Base-by-base conservation (phyloP, 192 early-diverging fungal genomes). In the Podila minutissima region DNA sequence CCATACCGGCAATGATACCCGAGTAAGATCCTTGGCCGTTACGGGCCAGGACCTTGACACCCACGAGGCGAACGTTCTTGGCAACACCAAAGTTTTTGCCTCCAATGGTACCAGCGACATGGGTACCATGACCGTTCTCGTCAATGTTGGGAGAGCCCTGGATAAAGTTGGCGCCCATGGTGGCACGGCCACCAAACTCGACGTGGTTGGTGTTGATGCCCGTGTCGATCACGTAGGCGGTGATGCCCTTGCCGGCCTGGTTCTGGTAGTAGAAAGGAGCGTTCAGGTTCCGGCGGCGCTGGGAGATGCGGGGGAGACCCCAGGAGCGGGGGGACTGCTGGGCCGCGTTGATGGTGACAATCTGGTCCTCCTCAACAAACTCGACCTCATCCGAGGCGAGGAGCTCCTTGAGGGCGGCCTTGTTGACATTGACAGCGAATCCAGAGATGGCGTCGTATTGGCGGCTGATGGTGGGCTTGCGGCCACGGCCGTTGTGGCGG, bases 251-350 rank as follows among this genome's bases (percentile, higher is more conserved):
- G 20, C 85, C 76, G 12, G 60, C 66, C n/a, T 41, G 26, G n/a
- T 65, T 59, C 5, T 33, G 41, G 58, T 72, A 77, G 32, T 58
- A 22, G 58, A 77, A 77, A 37, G 28, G 29, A 29, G 62, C 86
- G 33, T 77, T 32, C 13, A 85, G 62, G 46, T 89, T 88, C 4
- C 86, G 82, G 35, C 78, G 59, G 20, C 66, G 35, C 72, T 84
- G 67, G 50, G 93, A 92, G 63, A 94, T 87, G 68, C 94, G 92
- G 61, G 91, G 86, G 32, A 96, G 76, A 46, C 93, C 93, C 95
- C 95, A 96, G 22, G 94, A 94, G 22, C 93, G 92, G 82, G 94
- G 95, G 20, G 61, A 26, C 7, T 48, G 28, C 26, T 69, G 74
- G 31, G 67, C 24, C 5, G 48, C 57, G 57, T 66, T 64, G 13